phyloP scores from a whole-genome alignment of 257 asterid species.

The Coffea eugenioides region DNA sequence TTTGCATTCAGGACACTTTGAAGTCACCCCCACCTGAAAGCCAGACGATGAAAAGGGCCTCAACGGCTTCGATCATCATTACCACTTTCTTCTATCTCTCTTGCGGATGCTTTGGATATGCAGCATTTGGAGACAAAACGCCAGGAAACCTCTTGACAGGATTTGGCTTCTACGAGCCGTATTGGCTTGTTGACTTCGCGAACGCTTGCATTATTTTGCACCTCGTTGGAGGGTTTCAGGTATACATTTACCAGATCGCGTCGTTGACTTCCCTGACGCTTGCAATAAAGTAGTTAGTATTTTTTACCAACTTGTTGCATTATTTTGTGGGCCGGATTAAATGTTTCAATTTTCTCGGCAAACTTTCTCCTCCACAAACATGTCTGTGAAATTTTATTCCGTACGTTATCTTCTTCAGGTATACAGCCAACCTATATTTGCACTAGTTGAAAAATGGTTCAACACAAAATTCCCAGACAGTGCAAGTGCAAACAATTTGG shows the following conservation, averaged over 20 bases:
- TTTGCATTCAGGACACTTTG: slow-evolving; percentile 50
- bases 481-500: slow-evolving; percentile 32
- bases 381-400: neutral
- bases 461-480: slow-evolving; percentile 33
- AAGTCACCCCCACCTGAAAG: slow-evolving; percentile 64
- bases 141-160: slow-evolving; percentile 81
- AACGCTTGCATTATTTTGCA: slow-evolving; percentile 61
- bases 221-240: slow-evolving; percentile 71
- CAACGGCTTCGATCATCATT: slow-evolving; percentile 34
- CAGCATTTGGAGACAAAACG: slow-evolving; percentile 61
- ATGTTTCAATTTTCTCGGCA: neutral
- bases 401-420: slow-evolving; percentile 33
- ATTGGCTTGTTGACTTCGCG: slow-evolving; percentile 68
- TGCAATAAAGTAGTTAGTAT: too few relatives aligned
- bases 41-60: slow-evolving; percentile 64
- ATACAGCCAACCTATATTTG: slow-evolving; percentile 62
- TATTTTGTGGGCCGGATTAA: too few relatives aligned
- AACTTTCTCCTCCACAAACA: neutral
- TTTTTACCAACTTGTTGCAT: too few relatives aligned
- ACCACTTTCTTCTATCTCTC: slow-evolving; percentile 58
- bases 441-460: slow-evolving; percentile 46
- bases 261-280: too few relatives aligned
- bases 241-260: neutral
- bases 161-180: slow-evolving; percentile 72
- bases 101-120: slow-evolving; percentile 70